Evolutionary conservation across 2,329 filamentous ascomycete species (phyloP).

Genomic region (Scopulariopsis brevicaulis): DNA sequence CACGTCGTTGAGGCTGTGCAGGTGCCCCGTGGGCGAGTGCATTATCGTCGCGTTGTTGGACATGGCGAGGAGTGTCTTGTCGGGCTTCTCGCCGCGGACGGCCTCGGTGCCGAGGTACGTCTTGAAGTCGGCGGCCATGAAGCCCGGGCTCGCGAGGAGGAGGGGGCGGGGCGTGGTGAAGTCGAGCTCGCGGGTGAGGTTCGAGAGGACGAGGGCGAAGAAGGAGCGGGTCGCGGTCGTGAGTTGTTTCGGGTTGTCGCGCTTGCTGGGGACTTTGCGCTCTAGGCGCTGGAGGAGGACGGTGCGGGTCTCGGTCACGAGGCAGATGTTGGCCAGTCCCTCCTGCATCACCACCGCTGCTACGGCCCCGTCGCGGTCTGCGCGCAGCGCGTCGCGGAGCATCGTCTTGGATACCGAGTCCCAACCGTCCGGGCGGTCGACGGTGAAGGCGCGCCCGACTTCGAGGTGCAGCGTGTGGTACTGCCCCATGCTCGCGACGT

Average conservation of each 20-base stretch:
- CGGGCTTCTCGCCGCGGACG: conserved; percentile 31
- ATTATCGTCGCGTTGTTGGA: conserved; percentile 58
- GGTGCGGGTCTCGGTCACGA: conserved; percentile 72
- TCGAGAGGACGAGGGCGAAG: conserved; percentile 65
- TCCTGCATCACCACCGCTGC: conserved; percentile 94
- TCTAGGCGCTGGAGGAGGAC: conserved; percentile 62
- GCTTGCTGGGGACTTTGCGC: conserved; percentile 55
- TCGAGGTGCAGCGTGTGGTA: conserved; percentile 68
- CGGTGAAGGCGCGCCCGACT: conserved; percentile 73
- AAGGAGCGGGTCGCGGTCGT: conserved; percentile 62
- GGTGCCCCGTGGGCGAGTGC: conserved; percentile 73
- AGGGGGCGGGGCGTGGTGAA: conserved; percentile 59
- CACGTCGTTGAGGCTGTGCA: conserved; percentile 81
- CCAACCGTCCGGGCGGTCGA: conserved; percentile 79
- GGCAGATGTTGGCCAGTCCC: conserved; percentile 69
- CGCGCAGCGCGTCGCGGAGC: conserved; percentile 66
- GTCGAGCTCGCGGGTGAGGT: conserved; percentile 68
- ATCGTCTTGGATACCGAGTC: conserved; percentile 77
- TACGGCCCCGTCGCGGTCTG: conserved; percentile 69
- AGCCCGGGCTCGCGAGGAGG: conserved; percentile 81
- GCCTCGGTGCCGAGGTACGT: conserved; percentile 57
- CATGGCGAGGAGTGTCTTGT: conserved; percentile 58
- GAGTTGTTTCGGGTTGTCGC: conserved; percentile 51
- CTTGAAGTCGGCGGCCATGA: conserved; percentile 71
- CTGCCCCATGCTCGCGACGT: conserved; percentile 38